A percentile compares a stretch with the other conserved stretches of the same genome.
phyloP scores from a whole-genome alignment of 176 grass and related monocot species.

The bread wheat (Triticum aestivum) region IWGSC_CS_RefSeq_v2.1 NC_057798.1:80375779-80376278 shows the following conservation, averaged over 20 bases:
- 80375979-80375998: constrained; percentile 25
- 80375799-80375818: constrained; percentile 87
- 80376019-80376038: constrained; percentile 74
- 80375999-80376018: constrained; percentile 78
- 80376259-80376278: constrained; percentile 79
- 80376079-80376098: constrained; percentile 80
- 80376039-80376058: constrained; percentile 93
- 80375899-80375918: neutral
- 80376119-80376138: constrained; percentile 82
- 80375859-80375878: neutral
- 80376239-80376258: constrained; percentile 74
- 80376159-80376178: constrained; percentile 2
- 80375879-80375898: neutral
- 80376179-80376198: constrained; percentile 10
- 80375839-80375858: constrained; percentile 77
- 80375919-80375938: neutral
- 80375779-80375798: constrained; percentile 86
- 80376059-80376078: constrained; percentile 85
- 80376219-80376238: constrained; percentile 39
- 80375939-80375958: neutral
- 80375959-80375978: constrained; percentile 13
- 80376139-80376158: constrained; percentile 7
- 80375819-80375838: constrained; percentile 88
- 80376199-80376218: neutral
- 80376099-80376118: constrained; percentile 85